Evolutionary conservation across 495 filamentous ascomycete genomes (phyloP).

Genomic region (Xylaria nigripes): DNA sequence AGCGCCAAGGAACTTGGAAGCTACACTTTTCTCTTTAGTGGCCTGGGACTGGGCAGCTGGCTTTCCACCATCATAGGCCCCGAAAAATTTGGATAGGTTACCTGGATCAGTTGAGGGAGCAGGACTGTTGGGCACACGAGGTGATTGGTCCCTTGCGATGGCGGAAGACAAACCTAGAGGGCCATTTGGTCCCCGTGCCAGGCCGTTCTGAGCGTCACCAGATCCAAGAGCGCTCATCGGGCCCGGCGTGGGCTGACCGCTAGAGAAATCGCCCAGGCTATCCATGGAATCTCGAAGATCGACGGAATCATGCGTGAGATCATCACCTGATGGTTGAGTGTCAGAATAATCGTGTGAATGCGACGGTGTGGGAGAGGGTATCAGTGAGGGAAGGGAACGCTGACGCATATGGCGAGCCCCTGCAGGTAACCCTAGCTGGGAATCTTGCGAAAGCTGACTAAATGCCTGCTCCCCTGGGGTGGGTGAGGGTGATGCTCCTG

Average conservation of each 20-base stretch:
- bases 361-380: constrained; percentile 11
- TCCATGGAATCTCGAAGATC: neutral
- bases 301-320: neutral
- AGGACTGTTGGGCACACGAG: constrained; percentile 12
- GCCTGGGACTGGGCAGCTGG: constrained; percentile 6
- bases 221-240: neutral
- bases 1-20: constrained; percentile 20
- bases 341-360: constrained; percentile 15
- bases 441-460: constrained; percentile 17
- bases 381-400: constrained; percentile 21
- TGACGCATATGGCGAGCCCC: constrained; percentile 19
- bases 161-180: neutral
- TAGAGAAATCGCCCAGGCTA: constrained; percentile 5
- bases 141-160: neutral
- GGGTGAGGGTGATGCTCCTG: constrained; percentile 7
- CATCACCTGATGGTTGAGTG: neutral
- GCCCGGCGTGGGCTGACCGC: neutral
- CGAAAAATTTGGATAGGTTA: constrained; percentile 22
- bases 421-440: constrained; percentile 19
- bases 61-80: constrained; percentile 12
- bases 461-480: constrained; percentile 13
- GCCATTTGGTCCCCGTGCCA: constrained; percentile 1
- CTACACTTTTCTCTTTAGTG: constrained; percentile 22
- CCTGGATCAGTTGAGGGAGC: constrained; percentile 13
- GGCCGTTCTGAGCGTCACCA: neutral